Conservation (phyloP, 768 basidiomycete species). For the Chalciporus pseudorubinellus region DNA sequence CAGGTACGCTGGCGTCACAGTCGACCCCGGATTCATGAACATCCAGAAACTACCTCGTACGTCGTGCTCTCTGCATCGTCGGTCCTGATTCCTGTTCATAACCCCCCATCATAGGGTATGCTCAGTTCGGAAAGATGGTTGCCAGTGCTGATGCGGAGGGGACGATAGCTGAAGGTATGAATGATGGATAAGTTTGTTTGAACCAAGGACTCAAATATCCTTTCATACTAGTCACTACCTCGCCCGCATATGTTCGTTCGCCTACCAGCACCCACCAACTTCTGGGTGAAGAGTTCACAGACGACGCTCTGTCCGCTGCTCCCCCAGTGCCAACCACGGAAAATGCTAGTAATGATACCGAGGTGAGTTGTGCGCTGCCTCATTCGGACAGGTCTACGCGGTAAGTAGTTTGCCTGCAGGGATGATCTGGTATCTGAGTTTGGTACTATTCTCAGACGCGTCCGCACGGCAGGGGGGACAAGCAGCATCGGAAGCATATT, state of each 20-base stretch:
- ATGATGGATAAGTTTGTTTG: neutral
- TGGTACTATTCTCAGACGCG: slow-evolving; percentile 26
- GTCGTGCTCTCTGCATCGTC: slow-evolving; percentile 7
- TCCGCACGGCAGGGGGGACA: slow-evolving; percentile 32
- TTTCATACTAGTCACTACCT: slow-evolving; percentile 6
- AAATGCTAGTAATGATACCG: neutral
- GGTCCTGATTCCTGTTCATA: neutral
- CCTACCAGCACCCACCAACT: slow-evolving; percentile 1
- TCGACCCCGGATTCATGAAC: slow-evolving; percentile 72
- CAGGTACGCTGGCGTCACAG: slow-evolving; percentile 72
- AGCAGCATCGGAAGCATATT: slow-evolving; percentile 40
- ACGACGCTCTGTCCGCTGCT: slow-evolving; percentile 58
- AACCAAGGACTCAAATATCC: slow-evolving; percentile 1
- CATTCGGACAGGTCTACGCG: slow-evolving; percentile 44
- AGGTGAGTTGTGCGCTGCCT: neutral
- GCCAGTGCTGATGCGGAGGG: slow-evolving; percentile 20
- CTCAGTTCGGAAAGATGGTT: slow-evolving; percentile 59
- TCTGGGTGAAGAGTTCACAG: slow-evolving; percentile 41
- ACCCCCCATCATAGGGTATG: slow-evolving; percentile 51
- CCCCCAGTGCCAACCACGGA: slow-evolving; percentile 36
- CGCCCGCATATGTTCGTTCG: slow-evolving; percentile 8
- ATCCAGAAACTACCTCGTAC: slow-evolving; percentile 75
- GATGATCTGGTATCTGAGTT: slow-evolving; percentile 1
- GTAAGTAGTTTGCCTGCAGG: slow-evolving; percentile 29
- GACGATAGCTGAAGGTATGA: slow-evolving; percentile 22